These are phyloP conservation scores for Camelina laxa DNA, from an alignment of 345 rosid genomes.

Conservation along the genomic window DNA sequence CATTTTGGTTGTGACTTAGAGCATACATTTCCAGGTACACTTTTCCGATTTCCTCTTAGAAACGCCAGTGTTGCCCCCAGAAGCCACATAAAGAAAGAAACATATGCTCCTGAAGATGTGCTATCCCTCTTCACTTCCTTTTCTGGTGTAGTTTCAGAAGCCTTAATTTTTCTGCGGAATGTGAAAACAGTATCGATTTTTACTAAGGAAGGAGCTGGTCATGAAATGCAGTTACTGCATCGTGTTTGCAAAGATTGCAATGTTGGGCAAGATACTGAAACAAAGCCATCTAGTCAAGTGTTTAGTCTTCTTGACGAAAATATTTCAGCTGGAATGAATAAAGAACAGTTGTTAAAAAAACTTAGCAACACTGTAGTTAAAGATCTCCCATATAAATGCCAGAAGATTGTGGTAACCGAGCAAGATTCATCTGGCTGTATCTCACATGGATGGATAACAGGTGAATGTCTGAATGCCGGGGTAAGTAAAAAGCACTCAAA, in stretches of 20 bases:
- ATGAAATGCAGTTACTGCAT: conserved; percentile 80
- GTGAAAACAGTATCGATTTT: conserved; percentile 77
- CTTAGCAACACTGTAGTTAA: conserved; percentile 62
- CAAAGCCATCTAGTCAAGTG: conserved; percentile 52
- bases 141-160: conserved; percentile 74
- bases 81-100: conserved; percentile 89
- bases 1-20: conserved; percentile 95
- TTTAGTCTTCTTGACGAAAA: conserved; percentile 67
- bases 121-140: conserved; percentile 82
- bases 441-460: conserved; percentile 88
- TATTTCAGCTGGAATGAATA: conserved; percentile 68
- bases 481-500: conserved; percentile 45
- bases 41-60: conserved; percentile 95
- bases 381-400: conserved; percentile 69
- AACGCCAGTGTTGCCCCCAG: conserved; percentile 67
- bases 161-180: conserved; percentile 80
- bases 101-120: conserved; percentile 84
- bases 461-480: conserved; percentile 77
- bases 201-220: conserved; percentile 81
- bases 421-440: conserved; percentile 58
- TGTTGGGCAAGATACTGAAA: conserved; percentile 57
- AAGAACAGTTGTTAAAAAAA: conserved; percentile 69
- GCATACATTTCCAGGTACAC: conserved; percentile 84
- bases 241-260: conserved; percentile 64
- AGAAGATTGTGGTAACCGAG: conserved; percentile 83